These are phyloP conservation scores for Brassica cretica DNA, from an alignment of 345 rosid genomes.

Conservation along the genomic window DNA sequence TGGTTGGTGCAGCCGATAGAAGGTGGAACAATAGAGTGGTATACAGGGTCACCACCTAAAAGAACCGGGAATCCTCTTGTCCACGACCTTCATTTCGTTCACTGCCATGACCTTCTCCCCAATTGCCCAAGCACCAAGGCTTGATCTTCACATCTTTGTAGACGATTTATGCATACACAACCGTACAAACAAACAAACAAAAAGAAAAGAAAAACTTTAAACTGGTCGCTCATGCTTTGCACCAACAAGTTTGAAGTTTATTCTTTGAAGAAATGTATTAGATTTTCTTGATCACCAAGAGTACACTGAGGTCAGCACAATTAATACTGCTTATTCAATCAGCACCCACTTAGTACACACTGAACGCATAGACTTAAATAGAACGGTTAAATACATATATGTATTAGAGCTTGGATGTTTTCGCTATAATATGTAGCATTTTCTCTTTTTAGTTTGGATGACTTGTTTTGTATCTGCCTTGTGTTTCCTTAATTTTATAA, in stretches of 20 bases:
- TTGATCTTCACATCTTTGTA: constrained; percentile 7
- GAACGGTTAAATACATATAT: neutral
- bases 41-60: constrained; percentile 71
- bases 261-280: constrained; percentile 1
- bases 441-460: neutral
- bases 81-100: constrained; percentile 64
- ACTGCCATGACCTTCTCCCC: constrained; percentile 67
- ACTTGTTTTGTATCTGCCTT: neutral
- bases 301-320: neutral
- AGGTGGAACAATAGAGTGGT: constrained; percentile 41
- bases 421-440: neutral
- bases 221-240: neutral
- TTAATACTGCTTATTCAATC: neutral
- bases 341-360: neutral
- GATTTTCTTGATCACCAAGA: constrained; percentile 9
- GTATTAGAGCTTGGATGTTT: neutral
- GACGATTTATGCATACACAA: constrained; percentile 9
- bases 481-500: neutral
- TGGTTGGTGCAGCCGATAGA: constrained; percentile 39
- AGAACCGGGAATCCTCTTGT: constrained; percentile 73
- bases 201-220: neutral
- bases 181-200: neutral
- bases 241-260: constrained; percentile 1
- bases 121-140: constrained; percentile 57
- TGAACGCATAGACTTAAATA: constrained; percentile 12